Base-by-base conservation (phyloP, 495 filamentous ascomycete species). In the Ascobolus immersus region DNA sequence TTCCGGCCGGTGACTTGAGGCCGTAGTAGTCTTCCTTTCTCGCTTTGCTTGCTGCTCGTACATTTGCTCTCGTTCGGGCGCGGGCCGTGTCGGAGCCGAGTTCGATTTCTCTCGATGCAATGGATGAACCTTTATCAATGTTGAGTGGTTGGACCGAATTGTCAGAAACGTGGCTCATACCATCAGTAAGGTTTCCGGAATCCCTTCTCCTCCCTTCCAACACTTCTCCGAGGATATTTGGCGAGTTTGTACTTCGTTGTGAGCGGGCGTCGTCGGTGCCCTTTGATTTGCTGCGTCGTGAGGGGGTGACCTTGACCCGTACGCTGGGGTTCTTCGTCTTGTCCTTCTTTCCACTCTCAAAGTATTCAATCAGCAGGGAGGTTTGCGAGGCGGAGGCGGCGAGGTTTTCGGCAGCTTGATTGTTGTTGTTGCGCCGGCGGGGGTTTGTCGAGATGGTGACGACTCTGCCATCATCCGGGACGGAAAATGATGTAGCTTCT, bases 321-420 rank as follows among this genome's bases (percentile, higher is more conserved):
- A 99, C 86, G 55, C 81, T 93, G 2, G 86, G 89, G 38, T 79
- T 56, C 61, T 73, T 57, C 54, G 61, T 34, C 25, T 67, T 61
- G 21, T 55, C 47, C 35, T 58, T 57, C 52, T 86, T 91, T 33
- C 77, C 73, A 43, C 69, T 79, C 54, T 92, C 82, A 49, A 93
- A 99, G 53, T 93, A 93, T 54, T 99, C 86, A 48, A 99, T 99
- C 48, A 99, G 60, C 32, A 99, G 64, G 32, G 79, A 90, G 25
- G 86, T 91, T 52, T 89, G 81, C 30, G 77, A 86, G 35, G 69
- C 61, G 23, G 64, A 57, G 15, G 59, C 50, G 35, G 62, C 54
- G 36, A 44, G 54, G 41, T 61, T 56, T 42, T 59, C 50, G 38
- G 59, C 62, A 42, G 60, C 58, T 34, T 57, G 55, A 31, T 53